Conservation (phyloP, 2,329 filamentous ascomycete species). For the Fusarium haematococcum region DNA sequence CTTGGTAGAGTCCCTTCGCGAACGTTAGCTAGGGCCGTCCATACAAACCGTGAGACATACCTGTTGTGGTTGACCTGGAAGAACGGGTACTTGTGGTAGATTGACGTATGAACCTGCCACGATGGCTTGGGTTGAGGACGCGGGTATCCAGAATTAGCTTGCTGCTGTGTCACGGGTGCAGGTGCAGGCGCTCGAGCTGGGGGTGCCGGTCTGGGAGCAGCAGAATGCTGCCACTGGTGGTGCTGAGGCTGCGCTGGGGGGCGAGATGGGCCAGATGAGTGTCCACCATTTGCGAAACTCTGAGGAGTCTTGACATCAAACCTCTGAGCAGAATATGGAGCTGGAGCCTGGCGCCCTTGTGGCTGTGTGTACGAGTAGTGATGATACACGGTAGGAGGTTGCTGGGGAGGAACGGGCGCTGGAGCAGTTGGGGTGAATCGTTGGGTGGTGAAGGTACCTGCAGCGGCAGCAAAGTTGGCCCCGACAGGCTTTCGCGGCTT, state of each 20-base stretch:
- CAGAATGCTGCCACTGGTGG: constrained; percentile 19
- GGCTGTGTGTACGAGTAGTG: constrained; percentile 28
- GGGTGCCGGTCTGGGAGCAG: constrained; percentile 1
- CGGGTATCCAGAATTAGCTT: constrained; percentile 15
- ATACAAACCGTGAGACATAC: constrained; percentile 48
- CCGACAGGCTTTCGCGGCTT: constrained; percentile 59
- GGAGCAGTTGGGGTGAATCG: constrained; percentile 34
- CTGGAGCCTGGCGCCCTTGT: constrained; percentile 18
- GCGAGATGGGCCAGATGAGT: neutral
- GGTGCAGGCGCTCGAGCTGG: constrained; percentile 3
- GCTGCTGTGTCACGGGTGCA: constrained; percentile 10
- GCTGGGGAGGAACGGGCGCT: constrained; percentile 13
- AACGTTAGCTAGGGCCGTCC: constrained; percentile 27
- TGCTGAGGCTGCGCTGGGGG: constrained; percentile 15
- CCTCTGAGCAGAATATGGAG: constrained; percentile 35
- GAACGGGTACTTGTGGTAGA: constrained; percentile 67
- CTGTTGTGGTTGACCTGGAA: constrained; percentile 71
- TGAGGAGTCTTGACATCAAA: constrained; percentile 39
- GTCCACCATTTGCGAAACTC: constrained; percentile 19
- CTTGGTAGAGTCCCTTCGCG: constrained; percentile 62
- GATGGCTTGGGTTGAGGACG: constrained; percentile 45
- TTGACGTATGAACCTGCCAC: constrained; percentile 53
- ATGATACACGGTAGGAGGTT: constrained; percentile 16
- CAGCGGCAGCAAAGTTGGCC: constrained; percentile 32
- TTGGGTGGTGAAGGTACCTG: constrained; percentile 42